Percentiles rank a stretch among this genome's conserved stretches.
phyloP scores from a whole-genome alignment of 345 rosid genomes.

The Citrus medica region DNA sequence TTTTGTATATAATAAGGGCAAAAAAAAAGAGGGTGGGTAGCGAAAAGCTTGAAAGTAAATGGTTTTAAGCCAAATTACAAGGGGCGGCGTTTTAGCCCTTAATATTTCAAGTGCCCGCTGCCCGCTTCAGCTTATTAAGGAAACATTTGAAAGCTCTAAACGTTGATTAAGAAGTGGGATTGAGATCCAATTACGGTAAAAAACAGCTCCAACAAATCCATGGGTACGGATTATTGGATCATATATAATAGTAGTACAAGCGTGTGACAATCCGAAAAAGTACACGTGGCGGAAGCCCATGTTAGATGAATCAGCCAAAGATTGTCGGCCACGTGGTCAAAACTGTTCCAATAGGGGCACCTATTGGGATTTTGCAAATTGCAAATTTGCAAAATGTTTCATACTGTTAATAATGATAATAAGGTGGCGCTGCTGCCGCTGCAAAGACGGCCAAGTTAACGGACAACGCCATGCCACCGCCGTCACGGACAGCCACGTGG shows the following conservation, averaged over 20 bases:
- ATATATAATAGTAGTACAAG: not conserved
- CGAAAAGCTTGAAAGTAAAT: not conserved
- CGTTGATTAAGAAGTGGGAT: not conserved
- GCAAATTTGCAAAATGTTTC: not conserved
- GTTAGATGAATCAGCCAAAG: constrained; percentile 5
- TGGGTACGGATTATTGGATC: not conserved
- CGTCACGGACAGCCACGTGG: not conserved
- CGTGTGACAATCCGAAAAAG: not conserved
- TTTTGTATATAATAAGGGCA: not conserved
- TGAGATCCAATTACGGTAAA: not conserved
- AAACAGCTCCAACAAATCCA: not conserved
- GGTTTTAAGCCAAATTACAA: constrained; percentile 17
- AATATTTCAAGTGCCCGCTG: not conserved
- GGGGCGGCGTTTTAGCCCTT: constrained; percentile 14
- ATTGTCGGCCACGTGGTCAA: constrained; percentile 20
- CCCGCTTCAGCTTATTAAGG: not conserved
- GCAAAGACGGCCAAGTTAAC: constrained; percentile 6
- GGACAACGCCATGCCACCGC: not conserved
- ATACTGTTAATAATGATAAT: not conserved
- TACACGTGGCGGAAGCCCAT: constrained; percentile 17
- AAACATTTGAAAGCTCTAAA: not conserved
- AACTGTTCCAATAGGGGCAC: not conserved
- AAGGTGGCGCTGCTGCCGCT: constrained; percentile 8
- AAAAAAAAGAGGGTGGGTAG: not conserved
- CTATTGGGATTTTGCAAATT: not conserved